These are phyloP conservation scores for Hysterium pulicare DNA, from an alignment of 2,329 filamentous ascomycete species.

Conservation along the genomic window DNA sequence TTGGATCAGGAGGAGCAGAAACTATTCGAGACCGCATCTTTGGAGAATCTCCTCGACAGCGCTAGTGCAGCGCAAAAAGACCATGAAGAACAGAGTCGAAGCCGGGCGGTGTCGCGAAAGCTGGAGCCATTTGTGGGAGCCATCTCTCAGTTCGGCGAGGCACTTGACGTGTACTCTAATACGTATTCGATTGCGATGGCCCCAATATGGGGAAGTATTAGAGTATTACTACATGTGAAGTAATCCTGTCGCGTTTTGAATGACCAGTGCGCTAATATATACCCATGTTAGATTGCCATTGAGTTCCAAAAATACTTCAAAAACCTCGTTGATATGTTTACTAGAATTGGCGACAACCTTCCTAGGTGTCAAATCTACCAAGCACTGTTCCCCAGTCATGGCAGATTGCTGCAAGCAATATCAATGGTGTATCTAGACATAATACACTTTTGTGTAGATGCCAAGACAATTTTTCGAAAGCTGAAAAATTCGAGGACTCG, in stretches of 20 bases:
- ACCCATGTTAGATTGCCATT: conserved; percentile 11
- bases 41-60: conserved; percentile 16
- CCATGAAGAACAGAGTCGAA: conserved; percentile 12
- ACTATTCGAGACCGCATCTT: conserved; percentile 14
- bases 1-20: conserved; percentile 15
- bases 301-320: conserved; percentile 20
- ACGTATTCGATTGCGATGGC: conserved; percentile 14
- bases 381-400: conserved; percentile 16
- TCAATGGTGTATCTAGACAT: no score
- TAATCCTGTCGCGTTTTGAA: background rate
- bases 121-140: conserved; percentile 16
- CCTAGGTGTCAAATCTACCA: conserved; percentile 18
- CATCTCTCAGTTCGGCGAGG: conserved; percentile 19
- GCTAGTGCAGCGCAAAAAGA: conserved; percentile 18
- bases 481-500: no score
- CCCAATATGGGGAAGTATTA: conserved; percentile 22
- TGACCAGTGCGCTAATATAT: background rate
- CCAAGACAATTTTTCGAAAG: no score
- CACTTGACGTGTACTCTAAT: conserved; percentile 21
- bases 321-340: conserved; percentile 20
- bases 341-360: conserved; percentile 19
- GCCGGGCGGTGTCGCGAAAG: conserved; percentile 13
- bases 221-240: conserved; percentile 17
- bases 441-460: no score
- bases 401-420: no score